A percentile compares a stretch with the other conserved stretches of the same genome.
Evolutionary conservation across 768 basidiomycete species (phyloP).

Genomic region (Boletus rubescentipes): DNA sequence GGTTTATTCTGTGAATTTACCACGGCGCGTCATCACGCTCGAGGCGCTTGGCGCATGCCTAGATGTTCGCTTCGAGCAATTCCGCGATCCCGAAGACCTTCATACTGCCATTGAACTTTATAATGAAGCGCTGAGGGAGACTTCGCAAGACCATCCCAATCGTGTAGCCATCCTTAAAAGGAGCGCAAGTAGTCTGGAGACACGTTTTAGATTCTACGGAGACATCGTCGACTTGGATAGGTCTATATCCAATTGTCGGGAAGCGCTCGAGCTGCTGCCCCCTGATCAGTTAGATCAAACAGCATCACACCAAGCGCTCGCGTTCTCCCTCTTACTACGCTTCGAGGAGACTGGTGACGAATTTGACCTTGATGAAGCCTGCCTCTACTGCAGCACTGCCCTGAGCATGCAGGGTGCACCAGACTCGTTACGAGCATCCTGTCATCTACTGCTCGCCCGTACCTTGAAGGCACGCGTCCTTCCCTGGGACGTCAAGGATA

Average conservation of each 20-base stretch:
- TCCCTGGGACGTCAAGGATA: slow-evolving; percentile 23
- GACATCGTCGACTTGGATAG: slow-evolving; percentile 22
- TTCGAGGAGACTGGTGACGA: slow-evolving; percentile 27
- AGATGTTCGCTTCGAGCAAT: slow-evolving; percentile 25
- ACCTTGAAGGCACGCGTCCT: slow-evolving; percentile 23
- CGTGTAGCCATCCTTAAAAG: slow-evolving; percentile 15
- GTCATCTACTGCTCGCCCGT: slow-evolving; percentile 21
- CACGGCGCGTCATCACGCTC: slow-evolving; percentile 17
- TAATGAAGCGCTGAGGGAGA: slow-evolving; percentile 24
- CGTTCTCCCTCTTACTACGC: slow-evolving; percentile 23
- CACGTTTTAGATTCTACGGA: slow-evolving; percentile 17
- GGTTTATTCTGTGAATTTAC: slow-evolving; percentile 12
- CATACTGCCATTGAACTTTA: slow-evolving; percentile 25
- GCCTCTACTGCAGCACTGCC: slow-evolving; percentile 15
- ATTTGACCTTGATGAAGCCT: slow-evolving; percentile 28
- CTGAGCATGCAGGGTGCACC: slow-evolving; percentile 1
- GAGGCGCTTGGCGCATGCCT: slow-evolving; percentile 25
- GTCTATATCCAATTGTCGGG: slow-evolving; percentile 27
- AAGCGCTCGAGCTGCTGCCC: slow-evolving; percentile 23
- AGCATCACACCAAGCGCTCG: slow-evolving; percentile 15
- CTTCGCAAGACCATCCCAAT: slow-evolving; percentile 16
- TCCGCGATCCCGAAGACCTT: slow-evolving; percentile 24
- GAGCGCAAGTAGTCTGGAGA: slow-evolving; percentile 17
- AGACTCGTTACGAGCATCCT: slow-evolving; percentile 14
- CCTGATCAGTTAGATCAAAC: slow-evolving; percentile 15